Percentiles rank a stretch among this genome's conserved stretches.
Evolutionary conservation across 2,329 filamentous ascomycete species (phyloP).

Genomic region (Cytospora chrysosperma): DNA sequence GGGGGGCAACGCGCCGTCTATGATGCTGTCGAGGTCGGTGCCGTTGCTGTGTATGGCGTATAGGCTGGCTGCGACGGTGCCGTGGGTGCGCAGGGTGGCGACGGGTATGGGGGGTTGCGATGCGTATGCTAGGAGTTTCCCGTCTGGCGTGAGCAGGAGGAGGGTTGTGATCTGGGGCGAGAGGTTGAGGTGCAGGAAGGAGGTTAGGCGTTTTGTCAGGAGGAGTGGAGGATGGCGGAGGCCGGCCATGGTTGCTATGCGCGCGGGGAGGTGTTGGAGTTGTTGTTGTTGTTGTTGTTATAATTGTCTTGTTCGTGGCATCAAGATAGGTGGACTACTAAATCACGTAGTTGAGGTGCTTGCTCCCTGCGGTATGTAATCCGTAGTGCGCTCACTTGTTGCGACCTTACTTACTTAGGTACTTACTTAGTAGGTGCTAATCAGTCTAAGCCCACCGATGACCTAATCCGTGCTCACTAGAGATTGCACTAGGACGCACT

Average conservation of each 20-base stretch:
- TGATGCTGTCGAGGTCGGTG: constrained; percentile 41
- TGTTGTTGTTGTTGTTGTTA: too few relatives aligned
- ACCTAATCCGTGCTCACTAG: too few relatives aligned
- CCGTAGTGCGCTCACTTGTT: too few relatives aligned
- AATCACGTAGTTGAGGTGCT: too few relatives aligned
- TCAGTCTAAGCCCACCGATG: too few relatives aligned
- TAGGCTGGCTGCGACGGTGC: constrained; percentile 62
- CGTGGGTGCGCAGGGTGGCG: constrained; percentile 58
- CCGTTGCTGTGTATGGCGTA: constrained; percentile 56
- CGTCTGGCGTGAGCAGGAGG: constrained; percentile 58
- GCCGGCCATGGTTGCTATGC: constrained; percentile 8
- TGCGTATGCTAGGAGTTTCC: constrained; percentile 63
- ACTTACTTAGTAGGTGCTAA: too few relatives aligned
- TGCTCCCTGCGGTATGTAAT: too few relatives aligned
- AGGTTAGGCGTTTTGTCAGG: constrained; percentile 63
- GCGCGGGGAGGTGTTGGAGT: neutral
- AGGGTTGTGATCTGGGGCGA: constrained; percentile 57
- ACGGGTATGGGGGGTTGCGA: constrained; percentile 49
- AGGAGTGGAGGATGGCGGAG: constrained; percentile 52
- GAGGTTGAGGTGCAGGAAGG: constrained; percentile 60
- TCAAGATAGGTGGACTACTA: too few relatives aligned
- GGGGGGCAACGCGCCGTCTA: constrained; percentile 32
- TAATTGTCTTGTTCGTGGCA: too few relatives aligned
- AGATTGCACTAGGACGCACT: too few relatives aligned
- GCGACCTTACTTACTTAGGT: too few relatives aligned